A percentile compares a stretch with the other conserved stretches of the same genome.
phyloP scores from a whole-genome alignment of 2,329 filamentous ascomycete genomes.

The Xylaria digitata region DNA sequence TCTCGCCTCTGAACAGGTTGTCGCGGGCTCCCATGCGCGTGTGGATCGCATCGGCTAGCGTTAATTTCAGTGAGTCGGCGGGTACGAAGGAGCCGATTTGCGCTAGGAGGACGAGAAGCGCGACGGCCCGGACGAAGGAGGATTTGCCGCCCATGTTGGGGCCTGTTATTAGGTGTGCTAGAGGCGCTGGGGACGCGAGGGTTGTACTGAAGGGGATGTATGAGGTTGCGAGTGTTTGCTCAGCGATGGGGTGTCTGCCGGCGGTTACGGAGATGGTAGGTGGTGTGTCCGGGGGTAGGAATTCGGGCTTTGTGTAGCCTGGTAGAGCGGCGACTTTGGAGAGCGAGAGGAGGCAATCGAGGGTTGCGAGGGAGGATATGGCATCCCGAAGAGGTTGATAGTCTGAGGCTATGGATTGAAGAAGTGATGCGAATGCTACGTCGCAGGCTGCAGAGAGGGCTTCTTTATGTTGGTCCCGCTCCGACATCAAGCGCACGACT shows the following conservation, averaged over 20 bases:
- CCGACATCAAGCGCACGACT: slow-evolving; percentile 82
- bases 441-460: slow-evolving; percentile 92
- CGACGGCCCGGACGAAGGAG: slow-evolving; percentile 93
- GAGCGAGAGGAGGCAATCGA: slow-evolving; percentile 91
- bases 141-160: slow-evolving; percentile 99
- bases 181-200: slow-evolving; percentile 72
- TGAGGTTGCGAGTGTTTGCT: slow-evolving; percentile 83
- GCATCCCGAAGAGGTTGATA: slow-evolving; percentile 93
- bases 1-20: slow-evolving; percentile 94
- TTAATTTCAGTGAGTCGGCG: slow-evolving; percentile 77
- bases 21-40: slow-evolving; percentile 97
- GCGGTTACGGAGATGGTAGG: slow-evolving; percentile 76
- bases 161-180: slow-evolving; percentile 89
- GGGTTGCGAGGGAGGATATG: slow-evolving; percentile 83
- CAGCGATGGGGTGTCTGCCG: slow-evolving; percentile 95
- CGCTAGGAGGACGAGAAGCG: slow-evolving; percentile 91
- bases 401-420: slow-evolving; percentile 79
- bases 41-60: slow-evolving; percentile 89
- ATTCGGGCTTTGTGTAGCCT: slow-evolving; percentile 83
- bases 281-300: slow-evolving; percentile 69
- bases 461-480: slow-evolving; percentile 95
- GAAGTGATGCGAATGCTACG: slow-evolving; percentile 77
- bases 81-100: slow-evolving; percentile 96
- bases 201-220: slow-evolving; percentile 93
- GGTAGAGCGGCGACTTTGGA: slow-evolving; percentile 86